Evolutionary conservation across 169 alveolate species (phyloP).

Genomic region (Toxoplasma gondii): DNA sequence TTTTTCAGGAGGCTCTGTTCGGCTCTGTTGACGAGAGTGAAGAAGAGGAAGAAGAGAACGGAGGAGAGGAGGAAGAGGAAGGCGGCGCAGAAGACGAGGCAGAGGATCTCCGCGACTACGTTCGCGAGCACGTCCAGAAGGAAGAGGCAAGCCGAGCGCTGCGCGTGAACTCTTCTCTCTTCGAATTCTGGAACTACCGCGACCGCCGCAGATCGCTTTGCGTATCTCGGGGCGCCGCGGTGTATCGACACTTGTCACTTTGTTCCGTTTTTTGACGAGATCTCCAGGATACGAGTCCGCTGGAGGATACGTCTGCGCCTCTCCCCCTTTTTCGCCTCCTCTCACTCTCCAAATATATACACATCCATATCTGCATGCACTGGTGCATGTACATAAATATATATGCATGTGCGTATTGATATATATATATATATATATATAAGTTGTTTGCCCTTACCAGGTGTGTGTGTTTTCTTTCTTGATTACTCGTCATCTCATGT

Average conservation of each 20-base stretch:
- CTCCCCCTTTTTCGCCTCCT: conserved; percentile 1
- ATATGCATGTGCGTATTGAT: too few relatives aligned
- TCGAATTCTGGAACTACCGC: not conserved
- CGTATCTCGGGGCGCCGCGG: not conserved
- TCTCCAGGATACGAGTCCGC: too few relatives aligned
- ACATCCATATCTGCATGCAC: not conserved
- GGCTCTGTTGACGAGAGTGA: not conserved
- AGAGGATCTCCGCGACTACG: not conserved
- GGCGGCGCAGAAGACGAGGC: not conserved
- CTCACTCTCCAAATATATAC: too few relatives aligned
- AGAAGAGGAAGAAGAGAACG: not conserved
- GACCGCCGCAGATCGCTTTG: not conserved
- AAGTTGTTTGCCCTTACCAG: not conserved
- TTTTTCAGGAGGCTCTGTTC: not conserved
- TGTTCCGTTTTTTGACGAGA: too few relatives aligned
- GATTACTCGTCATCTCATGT: not conserved
- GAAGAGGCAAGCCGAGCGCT: not conserved
- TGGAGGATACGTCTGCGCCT: not conserved
- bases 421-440: too few relatives aligned
- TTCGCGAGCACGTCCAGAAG: not conserved
- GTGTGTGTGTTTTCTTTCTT: not conserved
- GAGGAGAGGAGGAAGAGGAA: not conserved
- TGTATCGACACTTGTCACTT: not conserved
- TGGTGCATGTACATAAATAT: too few relatives aligned
- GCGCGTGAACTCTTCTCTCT: not conserved